Base-by-base conservation (phyloP, 768 basidiomycete genomes). In the Lactifluus hygrophoroides region DNA sequence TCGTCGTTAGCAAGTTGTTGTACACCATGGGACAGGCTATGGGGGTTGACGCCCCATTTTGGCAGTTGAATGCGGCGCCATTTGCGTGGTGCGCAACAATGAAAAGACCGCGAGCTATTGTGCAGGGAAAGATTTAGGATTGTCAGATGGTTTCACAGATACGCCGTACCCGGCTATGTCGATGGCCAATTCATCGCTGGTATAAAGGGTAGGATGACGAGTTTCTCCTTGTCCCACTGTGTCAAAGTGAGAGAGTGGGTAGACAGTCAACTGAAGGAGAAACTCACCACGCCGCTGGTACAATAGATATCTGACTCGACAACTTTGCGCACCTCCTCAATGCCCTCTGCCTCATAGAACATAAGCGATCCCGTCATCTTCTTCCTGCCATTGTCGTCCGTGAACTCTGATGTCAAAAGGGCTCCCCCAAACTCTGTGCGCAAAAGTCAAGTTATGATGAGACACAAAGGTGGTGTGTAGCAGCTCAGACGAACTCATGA, bases 291-390 rank as follows among this genome's bases (percentile, higher is more conserved):
- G 38, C 62, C 66, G 17, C 44, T 45, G 17, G 45, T 66, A 52
- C 57, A 71, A 48, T 71, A 71, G 13, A 65, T 52, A 47, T 71
- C 70, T 11, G 51, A 49, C 53, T 71, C 68, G 11, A 70, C 54
- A 19, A 43, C 44, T 51, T 61, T 55, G 40, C 61, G 59, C 23
- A 65, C 68, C 27, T 64, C 66, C 48, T 69, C 69, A 16, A 70
- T 38, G 27, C 54, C 61, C 27, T 51, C 59, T 11, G 63, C 68
- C 43, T 63, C 53, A 16, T 63, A 52, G 37, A 70, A 40, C 28
- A 68, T 5, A 54, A 66, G 51, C 3, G 69, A 70, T 30, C 69
- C 69, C 19, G 62, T 45, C 58, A 70, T 57, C 56, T 66, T 67
- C 11, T 55, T 54, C 23, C 55, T 46, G 10, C 35, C 60, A 5